phyloP scores from a whole-genome alignment of 129 eudicot species.

The Kitagawia praeruptora region DNA sequence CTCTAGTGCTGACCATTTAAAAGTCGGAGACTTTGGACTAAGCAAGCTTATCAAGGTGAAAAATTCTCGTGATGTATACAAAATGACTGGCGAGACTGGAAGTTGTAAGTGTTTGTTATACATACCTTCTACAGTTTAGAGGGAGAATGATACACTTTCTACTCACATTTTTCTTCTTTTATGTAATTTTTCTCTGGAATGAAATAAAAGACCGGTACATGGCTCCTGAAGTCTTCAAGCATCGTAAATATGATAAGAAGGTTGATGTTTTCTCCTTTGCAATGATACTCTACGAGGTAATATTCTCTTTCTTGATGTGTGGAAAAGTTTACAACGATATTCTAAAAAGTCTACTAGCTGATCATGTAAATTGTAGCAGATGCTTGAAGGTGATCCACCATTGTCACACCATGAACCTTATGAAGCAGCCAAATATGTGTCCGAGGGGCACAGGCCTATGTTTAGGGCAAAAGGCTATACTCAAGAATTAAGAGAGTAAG shows the following conservation, averaged over 20 bases:
- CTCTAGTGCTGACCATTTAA: conserved; percentile 87
- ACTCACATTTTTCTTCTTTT: neutral
- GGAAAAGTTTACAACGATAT: conserved; percentile 4
- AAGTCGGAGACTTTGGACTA: conserved; percentile 97
- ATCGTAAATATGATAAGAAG: conserved; percentile 91
- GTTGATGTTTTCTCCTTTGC: conserved; percentile 97
- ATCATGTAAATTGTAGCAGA: conserved; percentile 35
- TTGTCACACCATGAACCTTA: conserved; percentile 72
- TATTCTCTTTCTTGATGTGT: neutral
- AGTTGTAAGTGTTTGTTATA: conserved; percentile 58
- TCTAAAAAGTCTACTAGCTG: neutral
- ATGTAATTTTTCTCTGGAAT: conserved; percentile 9
- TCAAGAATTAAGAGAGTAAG: conserved; percentile 77
- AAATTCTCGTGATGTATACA: conserved; percentile 83
- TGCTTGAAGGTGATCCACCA: conserved; percentile 99
- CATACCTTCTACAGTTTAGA: neutral
- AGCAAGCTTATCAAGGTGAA: conserved; percentile 94
- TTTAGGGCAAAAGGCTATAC: conserved; percentile 57
- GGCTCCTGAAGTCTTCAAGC: conserved; percentile 99
- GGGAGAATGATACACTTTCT: conserved; percentile 6
- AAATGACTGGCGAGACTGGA: conserved; percentile 99
- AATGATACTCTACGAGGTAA: conserved; percentile 93
- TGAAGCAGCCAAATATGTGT: conserved; percentile 83
- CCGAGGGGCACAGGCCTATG: conserved; percentile 90
- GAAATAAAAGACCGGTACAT: conserved; percentile 70